Percentiles rank a stretch among this genome's conserved stretches.
These are phyloP conservation scores for Discostella pseudostelligera DNA, from an alignment of 108 stramenopile species.

Conservation along the genomic window DNA sequence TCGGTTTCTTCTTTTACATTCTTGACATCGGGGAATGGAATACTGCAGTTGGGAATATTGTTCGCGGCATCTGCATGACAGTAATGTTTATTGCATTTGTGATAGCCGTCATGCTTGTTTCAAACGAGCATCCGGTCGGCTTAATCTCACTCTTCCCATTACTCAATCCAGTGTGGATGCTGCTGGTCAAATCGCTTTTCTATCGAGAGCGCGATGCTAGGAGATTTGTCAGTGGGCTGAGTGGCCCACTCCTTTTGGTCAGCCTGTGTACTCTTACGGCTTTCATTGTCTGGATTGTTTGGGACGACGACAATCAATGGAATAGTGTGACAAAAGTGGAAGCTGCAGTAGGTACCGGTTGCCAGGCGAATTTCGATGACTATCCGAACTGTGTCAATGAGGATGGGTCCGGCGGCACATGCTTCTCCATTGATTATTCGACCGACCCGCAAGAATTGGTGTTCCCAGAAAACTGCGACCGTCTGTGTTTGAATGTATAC, in stretches of 20 bases:
- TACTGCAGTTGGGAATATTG: conserved; percentile 17
- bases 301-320: conserved; percentile 45
- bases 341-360: conserved; percentile 44
- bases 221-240: conserved; percentile 45
- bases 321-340: conserved; percentile 35
- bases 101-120: conserved; percentile 26
- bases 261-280: conserved; percentile 17
- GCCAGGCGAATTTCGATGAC: conserved; percentile 40
- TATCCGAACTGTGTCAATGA: conserved; percentile 37
- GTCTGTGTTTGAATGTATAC: conserved; percentile 37
- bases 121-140: conserved; percentile 48
- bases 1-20: conserved; percentile 45
- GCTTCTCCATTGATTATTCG: conserved; percentile 21
- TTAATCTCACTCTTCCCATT: conserved; percentile 51
- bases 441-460: conserved; percentile 16
- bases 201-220: conserved; percentile 31
- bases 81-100: conserved; percentile 19
- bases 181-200: conserved; percentile 41
- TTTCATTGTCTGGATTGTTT: conserved; percentile 44
- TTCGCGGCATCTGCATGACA: conserved; percentile 16
- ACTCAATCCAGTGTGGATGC: conserved; percentile 52
- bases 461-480: conserved; percentile 31
- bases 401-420: conserved; percentile 27
- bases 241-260: conserved; percentile 46
- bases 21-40: conserved; percentile 55